These are phyloP conservation scores for Panus rudis DNA, from an alignment of 768 basidiomycete genomes.

Conservation along the genomic window DNA sequence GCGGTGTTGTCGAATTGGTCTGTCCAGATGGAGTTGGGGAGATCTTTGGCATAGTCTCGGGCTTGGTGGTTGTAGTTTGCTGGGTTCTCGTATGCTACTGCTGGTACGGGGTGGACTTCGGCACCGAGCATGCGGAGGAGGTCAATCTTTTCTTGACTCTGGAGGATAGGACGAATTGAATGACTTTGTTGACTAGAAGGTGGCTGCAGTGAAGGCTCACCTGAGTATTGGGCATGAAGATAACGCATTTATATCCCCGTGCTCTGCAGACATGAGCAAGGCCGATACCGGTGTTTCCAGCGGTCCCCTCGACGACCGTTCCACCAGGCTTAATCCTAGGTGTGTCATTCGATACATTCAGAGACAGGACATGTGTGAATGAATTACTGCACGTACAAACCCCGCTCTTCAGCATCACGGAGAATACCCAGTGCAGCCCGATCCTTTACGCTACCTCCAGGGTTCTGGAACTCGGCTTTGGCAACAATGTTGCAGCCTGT, in stretches of 20 bases:
- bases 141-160: constrained; percentile 99
- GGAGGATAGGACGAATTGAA: not conserved
- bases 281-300: constrained; percentile 97
- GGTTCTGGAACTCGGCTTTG: constrained; percentile 99
- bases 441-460: constrained; percentile 97
- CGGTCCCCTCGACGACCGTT: constrained; percentile 95
- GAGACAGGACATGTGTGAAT: not conserved
- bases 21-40: constrained; percentile 88
- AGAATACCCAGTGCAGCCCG: constrained; percentile 90
- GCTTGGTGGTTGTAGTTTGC: constrained; percentile 98
- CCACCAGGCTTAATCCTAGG: constrained; percentile 82
- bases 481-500: constrained; percentile 82
- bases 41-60: constrained; percentile 67
- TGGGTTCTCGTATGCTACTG: constrained; percentile 93
- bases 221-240: constrained; percentile 97
- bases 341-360: not conserved
- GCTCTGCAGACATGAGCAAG: constrained; percentile 92
- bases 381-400: constrained; percentile 45
- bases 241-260: constrained; percentile 93
- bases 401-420: constrained; percentile 77
- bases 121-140: constrained; percentile 95
- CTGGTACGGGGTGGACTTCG: constrained; percentile 93
- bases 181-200: not conserved
- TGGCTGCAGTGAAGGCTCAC: constrained; percentile 27
- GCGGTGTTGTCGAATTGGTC: constrained; percentile 97